Evolutionary conservation across 352 stramenopile species (phyloP).

Genomic region (Globisporangium nagaii): DNA sequence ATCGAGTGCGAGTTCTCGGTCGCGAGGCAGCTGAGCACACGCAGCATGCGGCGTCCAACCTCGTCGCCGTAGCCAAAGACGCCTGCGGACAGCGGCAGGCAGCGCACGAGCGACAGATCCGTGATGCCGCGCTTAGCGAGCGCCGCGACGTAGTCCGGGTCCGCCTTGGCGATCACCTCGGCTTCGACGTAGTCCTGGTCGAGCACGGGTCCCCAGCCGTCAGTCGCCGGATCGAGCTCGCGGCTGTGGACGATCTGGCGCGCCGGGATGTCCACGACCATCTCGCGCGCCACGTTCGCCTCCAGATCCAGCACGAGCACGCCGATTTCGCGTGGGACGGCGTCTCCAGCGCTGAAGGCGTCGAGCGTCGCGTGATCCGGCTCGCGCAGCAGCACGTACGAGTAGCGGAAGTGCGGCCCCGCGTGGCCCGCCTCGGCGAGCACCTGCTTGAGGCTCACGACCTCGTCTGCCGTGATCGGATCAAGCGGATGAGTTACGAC

Average conservation of each 20-base stretch:
- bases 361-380: slow-evolving; percentile 35
- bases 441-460: slow-evolving; percentile 37
- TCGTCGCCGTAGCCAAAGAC: slow-evolving; percentile 36
- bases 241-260: slow-evolving; percentile 22
- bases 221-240: slow-evolving; percentile 28
- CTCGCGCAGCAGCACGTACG: slow-evolving; percentile 50
- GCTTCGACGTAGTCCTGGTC: slow-evolving; percentile 43
- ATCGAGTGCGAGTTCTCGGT: slow-evolving; percentile 39
- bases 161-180: slow-evolving; percentile 36
- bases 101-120: slow-evolving; percentile 34
- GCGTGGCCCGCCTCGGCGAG: slow-evolving; percentile 30
- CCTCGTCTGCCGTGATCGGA: slow-evolving; percentile 35
- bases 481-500: slow-evolving; percentile 32
- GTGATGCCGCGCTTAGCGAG: slow-evolving; percentile 39
- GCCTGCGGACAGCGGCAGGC: slow-evolving; percentile 34
- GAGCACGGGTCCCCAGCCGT: slow-evolving; percentile 40
- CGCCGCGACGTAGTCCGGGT: slow-evolving; percentile 30
- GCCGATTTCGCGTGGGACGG: slow-evolving; percentile 37
- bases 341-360: slow-evolving; percentile 24
- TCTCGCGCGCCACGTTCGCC: slow-evolving; percentile 25
- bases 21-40: slow-evolving; percentile 39
- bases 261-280: slow-evolving; percentile 35
- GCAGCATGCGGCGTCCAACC: slow-evolving; percentile 35
- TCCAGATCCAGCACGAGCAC: slow-evolving; percentile 31
- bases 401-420: slow-evolving; percentile 29